These are phyloP conservation scores for Starmerella etchellsii DNA, from an alignment of 805 yeast genomes.

Conservation along the genomic window DNA sequence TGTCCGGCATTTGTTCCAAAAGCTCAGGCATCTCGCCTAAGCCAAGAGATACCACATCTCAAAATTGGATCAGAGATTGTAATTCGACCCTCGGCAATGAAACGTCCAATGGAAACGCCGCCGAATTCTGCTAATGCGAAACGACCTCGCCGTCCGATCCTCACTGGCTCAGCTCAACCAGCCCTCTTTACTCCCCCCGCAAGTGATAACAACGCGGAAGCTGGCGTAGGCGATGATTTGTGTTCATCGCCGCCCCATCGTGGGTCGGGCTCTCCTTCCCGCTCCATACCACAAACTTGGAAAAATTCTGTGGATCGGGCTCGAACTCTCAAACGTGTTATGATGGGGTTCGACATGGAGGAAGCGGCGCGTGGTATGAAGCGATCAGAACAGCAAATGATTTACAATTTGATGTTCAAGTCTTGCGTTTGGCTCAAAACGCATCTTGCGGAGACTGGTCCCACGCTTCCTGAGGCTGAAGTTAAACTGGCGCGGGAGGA, in stretches of 20 bases:
- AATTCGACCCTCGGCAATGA: not conserved
- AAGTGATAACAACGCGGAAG: conserved; percentile 11
- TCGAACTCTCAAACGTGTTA: conserved; percentile 13
- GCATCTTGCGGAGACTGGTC: conserved; percentile 10
- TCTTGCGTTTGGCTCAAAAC: conserved; percentile 15
- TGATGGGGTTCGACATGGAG: conserved; percentile 17
- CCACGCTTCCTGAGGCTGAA: conserved; percentile 1
- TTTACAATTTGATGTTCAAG: conserved; percentile 16
- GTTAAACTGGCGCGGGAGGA: conserved; percentile 1
- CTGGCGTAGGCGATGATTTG: conserved; percentile 3
- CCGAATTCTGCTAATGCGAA: conserved; percentile 3
- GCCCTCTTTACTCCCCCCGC: conserved; percentile 13
- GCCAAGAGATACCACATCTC: conserved; percentile 3
- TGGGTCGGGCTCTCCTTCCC: not conserved
- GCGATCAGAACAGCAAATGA: conserved; percentile 16
- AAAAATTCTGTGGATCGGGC: conserved; percentile 12
- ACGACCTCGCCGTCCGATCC: conserved; percentile 8
- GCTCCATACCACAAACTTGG: conserved; percentile 4
- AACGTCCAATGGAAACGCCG: conserved; percentile 1
- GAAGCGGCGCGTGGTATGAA: conserved; percentile 16
- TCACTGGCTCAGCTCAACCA: conserved; percentile 12
- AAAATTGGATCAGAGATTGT: conserved; percentile 2
- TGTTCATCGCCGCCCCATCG: conserved; percentile 17
- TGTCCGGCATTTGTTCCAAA: conserved; percentile 11
- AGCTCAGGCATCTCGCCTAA: not conserved